Evolutionary conservation across 768 basidiomycete genomes (phyloP).

Genomic region (Fomitopsis pulvina): DNA sequence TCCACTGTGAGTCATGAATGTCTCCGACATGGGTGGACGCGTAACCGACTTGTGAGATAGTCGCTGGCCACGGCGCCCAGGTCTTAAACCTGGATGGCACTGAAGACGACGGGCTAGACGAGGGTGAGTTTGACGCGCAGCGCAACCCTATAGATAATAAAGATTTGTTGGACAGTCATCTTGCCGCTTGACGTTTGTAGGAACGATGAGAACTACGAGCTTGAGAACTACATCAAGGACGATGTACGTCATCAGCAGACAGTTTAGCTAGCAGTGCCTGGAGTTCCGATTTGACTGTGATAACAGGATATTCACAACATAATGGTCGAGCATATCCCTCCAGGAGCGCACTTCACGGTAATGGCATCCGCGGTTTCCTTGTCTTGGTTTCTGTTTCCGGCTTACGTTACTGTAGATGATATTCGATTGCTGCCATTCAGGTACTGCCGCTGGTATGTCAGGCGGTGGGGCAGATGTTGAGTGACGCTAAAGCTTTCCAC

Average conservation of each 20-base stretch:
- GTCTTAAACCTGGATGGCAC: slow-evolving; percentile 33
- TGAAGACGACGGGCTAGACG: slow-evolving; percentile 47
- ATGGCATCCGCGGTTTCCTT: background rate
- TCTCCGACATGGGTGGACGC: background rate
- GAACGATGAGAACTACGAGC: slow-evolving; percentile 1
- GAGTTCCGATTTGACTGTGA: no score
- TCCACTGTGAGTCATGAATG: slow-evolving; percentile 40
- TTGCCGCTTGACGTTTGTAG: slow-evolving; percentile 14
- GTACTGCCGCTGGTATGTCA: slow-evolving; percentile 11
- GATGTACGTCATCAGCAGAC: slow-evolving; percentile 17
- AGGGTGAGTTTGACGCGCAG: slow-evolving; percentile 30
- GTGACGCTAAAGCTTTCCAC: background rate
- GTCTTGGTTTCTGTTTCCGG: background rate
- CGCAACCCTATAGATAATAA: background rate
- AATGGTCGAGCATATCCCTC: slow-evolving; percentile 18
- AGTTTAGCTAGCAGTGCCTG: no score
- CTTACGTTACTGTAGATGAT: slow-evolving; percentile 14
- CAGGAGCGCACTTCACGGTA: slow-evolving; percentile 17
- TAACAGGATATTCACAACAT: slow-evolving; percentile 16
- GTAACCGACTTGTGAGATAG: slow-evolving; percentile 16
- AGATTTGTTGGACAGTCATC: slow-evolving; percentile 11
- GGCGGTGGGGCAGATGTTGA: background rate
- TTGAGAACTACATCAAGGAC: slow-evolving; percentile 20
- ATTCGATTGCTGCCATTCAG: slow-evolving; percentile 25
- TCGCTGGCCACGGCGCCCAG: slow-evolving; percentile 47